Evolutionary conservation across 106 monocot genomes (phyloP), one percentile per base, ranked within the genome.

Genomic region (Amphibolis antarctica): DNA sequence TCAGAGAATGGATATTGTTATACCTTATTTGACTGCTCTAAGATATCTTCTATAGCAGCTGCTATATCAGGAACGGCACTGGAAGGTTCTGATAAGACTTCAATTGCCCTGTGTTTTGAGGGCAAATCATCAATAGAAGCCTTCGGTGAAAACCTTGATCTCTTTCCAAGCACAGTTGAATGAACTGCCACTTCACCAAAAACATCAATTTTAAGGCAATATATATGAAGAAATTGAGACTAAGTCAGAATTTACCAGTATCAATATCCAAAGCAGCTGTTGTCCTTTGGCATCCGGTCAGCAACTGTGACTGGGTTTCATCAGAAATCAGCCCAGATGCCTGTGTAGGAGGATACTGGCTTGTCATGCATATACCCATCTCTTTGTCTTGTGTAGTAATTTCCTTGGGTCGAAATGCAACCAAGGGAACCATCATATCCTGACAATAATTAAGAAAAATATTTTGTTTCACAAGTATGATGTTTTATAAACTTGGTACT

Each of bases 21-120:
- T 85, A 91, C 98, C 87, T 76, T 85, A 75, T 80, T 73, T 68
- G 98, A 91, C 59, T 87, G 84, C 25, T 84, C 84, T 74, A 96
- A 65, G 29, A 96, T 66, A 66, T 86, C 86, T 59, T 98, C 98
- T 62, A 98, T 98, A 11, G 78, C 91, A 63, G 80, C 80, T 70
- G 86, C 91, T 21, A 98, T 87, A 73, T 88, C 91, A 84, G 91
- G 66, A 71, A 78, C 78, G 71, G 59, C 44, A 66, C 66, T 69
- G 31, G 79, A 53, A 64, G 53, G 53, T 59, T 52, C 46, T 46
- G 27, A 43, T 19, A 23, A 27, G 63, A 66, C 71, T 69, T 76
- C 72, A 7, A 53, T n/a, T 59, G 23, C 47, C 73, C 66, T 76
- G 18, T 50, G 67, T 69, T 77, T 79, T 64, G 61, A 63, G 17